Percentiles rank a stretch among this genome's conserved stretches.
Conservation (phyloP, 129 eudicot species). For the Artemisia tridentata region DNA sequence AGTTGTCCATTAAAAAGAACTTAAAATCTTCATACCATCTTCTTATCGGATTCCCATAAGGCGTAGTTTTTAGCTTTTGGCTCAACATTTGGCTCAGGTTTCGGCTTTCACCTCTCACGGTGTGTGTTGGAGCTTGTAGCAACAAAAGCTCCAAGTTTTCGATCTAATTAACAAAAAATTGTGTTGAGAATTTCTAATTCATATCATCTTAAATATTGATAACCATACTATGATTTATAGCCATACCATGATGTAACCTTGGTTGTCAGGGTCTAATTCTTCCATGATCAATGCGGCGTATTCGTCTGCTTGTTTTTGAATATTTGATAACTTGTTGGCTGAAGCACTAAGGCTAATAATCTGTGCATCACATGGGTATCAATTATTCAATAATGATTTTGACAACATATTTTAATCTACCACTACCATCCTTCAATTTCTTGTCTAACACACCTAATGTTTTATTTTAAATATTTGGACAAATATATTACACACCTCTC, state of each 20-base stretch:
- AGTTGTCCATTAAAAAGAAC: slow-evolving; percentile 65
- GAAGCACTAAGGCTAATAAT: slow-evolving; percentile 78
- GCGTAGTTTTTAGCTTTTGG: slow-evolving; percentile 54
- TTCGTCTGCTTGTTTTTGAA: slow-evolving; percentile 70
- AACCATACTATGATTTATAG: neutral
- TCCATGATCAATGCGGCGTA: no score
- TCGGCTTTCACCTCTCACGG: slow-evolving; percentile 55
- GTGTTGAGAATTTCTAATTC: neutral
- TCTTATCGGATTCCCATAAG: slow-evolving; percentile 27
- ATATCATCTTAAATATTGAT: no score
- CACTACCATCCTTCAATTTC: no score
- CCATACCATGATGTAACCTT: no score
- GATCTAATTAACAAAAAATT: slow-evolving; percentile 42
- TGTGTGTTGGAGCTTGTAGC: slow-evolving; percentile 60
- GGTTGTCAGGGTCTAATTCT: no score
- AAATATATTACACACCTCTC: no score
- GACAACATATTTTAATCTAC: slow-evolving; percentile 23
- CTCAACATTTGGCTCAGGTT: slow-evolving; percentile 60
- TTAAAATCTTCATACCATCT: slow-evolving; percentile 46
- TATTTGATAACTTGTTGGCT: slow-evolving; percentile 75
- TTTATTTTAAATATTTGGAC: no score
- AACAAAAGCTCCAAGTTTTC: slow-evolving; percentile 76
- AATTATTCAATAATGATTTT: neutral
- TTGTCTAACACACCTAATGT: no score
- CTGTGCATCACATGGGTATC: slow-evolving; percentile 39